These are phyloP conservation scores for Allium cepa DNA, from an alignment of 106 monocot genomes.

Conservation along the genomic window DNA sequence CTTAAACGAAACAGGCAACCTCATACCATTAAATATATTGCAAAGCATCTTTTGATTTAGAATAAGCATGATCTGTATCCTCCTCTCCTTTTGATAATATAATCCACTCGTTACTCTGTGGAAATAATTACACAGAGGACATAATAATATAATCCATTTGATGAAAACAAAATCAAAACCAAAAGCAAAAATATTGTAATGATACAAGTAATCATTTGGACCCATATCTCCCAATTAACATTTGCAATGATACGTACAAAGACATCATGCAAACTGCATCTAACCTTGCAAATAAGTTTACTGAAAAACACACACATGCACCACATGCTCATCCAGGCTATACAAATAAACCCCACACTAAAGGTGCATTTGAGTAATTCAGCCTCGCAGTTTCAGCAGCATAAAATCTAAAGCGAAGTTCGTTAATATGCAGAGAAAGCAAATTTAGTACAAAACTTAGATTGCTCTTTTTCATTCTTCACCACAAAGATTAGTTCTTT, in stretches of 20 bases:
- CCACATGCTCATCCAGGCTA: not conserved
- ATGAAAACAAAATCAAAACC: no score
- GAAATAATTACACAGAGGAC: no score
- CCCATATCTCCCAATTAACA: not conserved
- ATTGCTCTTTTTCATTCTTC: constrained; percentile 11
- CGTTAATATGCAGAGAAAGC: not conserved
- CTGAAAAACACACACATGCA: not conserved
- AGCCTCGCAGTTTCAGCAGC: not conserved
- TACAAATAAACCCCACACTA: not conserved
- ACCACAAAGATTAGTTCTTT: constrained; percentile 12
- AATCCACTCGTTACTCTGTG: no score
- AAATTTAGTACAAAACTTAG: constrained; percentile 3
- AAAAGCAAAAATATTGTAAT: no score
- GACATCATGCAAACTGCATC: not conserved
- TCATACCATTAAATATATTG: no score
- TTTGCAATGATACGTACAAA: not conserved
- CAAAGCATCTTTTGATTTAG: no score
- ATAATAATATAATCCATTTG: no score
- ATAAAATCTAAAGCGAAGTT: constrained; percentile 6
- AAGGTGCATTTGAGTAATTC: not conserved
- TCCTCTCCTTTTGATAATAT: no score
- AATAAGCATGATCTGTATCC: no score
- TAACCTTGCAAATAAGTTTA: not conserved
- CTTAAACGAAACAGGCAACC: no score
- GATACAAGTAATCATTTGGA: no score